These are phyloP conservation scores for Daldinia eschscholtzii DNA, from an alignment of 2,329 filamentous ascomycete genomes.

Conservation along the genomic window DNA sequence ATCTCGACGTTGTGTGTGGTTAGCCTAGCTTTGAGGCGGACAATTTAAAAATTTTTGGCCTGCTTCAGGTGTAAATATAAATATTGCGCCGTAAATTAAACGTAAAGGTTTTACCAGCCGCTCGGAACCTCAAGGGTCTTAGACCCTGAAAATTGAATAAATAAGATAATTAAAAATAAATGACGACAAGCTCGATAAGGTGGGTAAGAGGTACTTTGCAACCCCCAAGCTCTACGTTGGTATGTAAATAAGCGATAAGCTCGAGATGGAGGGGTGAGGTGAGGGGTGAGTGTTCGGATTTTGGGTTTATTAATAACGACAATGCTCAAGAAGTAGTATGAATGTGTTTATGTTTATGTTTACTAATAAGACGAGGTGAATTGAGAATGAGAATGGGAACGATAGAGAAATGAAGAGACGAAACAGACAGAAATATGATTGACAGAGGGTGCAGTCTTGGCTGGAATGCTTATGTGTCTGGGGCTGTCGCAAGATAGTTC, in stretches of 20 bases:
- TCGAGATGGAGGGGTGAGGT: constrained; percentile 1
- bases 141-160: constrained; percentile 19
- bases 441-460: constrained; percentile 37
- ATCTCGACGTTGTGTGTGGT: constrained; percentile 53
- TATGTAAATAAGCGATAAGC: constrained; percentile 16
- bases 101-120: constrained; percentile 46
- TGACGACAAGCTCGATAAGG: constrained; percentile 25
- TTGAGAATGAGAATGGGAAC: constrained; percentile 10
- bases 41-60: constrained; percentile 33
- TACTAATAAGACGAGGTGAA: constrained; percentile 23
- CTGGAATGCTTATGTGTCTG: constrained; percentile 38
- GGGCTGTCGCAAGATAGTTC: constrained; percentile 39
- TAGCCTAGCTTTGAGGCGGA: constrained; percentile 33
- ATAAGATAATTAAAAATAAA: constrained; percentile 15
- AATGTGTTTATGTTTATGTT: constrained; percentile 1
- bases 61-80: constrained; percentile 29
- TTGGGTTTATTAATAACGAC: constrained; percentile 28
- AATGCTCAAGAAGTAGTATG: constrained; percentile 16
- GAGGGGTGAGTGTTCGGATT: background rate
- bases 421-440: constrained; percentile 33
- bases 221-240: constrained; percentile 9
- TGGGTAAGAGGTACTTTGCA: constrained; percentile 17
- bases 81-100: constrained; percentile 37
- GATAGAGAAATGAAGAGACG: constrained; percentile 19
- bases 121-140: constrained; percentile 42